These are phyloP conservation scores for Ceratobasidium sp. DNA, from an alignment of 1,284 basidiomycete species.

Conservation along the genomic window DNA sequence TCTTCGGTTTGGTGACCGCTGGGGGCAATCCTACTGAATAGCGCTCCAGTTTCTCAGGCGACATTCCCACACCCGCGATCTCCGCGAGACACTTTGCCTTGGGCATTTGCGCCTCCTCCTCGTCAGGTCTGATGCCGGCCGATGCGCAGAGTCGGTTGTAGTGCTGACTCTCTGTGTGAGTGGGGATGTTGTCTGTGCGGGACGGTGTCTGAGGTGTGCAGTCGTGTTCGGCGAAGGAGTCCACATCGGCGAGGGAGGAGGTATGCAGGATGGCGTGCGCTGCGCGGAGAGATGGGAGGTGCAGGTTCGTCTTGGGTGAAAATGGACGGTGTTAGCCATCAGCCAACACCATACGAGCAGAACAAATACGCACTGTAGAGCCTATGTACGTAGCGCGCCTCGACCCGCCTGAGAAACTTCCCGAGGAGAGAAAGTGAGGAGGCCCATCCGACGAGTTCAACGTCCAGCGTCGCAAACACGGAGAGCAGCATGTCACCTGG, in stretches of 20 bases:
- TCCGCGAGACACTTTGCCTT: background rate
- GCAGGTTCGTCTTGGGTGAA: constrained; percentile 22
- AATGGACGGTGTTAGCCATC: background rate
- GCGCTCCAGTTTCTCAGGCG: background rate
- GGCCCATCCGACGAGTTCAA: constrained; percentile 20
- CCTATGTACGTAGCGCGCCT: constrained; percentile 32
- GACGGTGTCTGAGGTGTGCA: constrained; percentile 23
- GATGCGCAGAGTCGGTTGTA: constrained; percentile 24
- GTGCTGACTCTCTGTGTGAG: constrained; percentile 13
- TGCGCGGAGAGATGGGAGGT: constrained; percentile 20
- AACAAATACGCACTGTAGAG: constrained; percentile 18
- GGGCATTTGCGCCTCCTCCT: background rate
- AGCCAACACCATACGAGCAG: background rate
- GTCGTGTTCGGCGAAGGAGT: constrained; percentile 33
- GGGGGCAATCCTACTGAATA: constrained; percentile 6
- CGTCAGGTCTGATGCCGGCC: constrained; percentile 15
- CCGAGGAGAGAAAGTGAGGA: constrained; percentile 3
- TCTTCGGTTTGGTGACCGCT: background rate
- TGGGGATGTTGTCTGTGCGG: constrained; percentile 25
- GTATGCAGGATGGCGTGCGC: constrained; percentile 19
- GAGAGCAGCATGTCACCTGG: constrained; percentile 3
- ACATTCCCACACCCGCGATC: background rate
- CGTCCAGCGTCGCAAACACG: constrained; percentile 33
- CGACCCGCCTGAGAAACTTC: constrained; percentile 16
- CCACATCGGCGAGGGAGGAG: constrained; percentile 31